Conservation (phyloP, 768 basidiomycete genomes). For the Chlorophyllum brunneum region DNA sequence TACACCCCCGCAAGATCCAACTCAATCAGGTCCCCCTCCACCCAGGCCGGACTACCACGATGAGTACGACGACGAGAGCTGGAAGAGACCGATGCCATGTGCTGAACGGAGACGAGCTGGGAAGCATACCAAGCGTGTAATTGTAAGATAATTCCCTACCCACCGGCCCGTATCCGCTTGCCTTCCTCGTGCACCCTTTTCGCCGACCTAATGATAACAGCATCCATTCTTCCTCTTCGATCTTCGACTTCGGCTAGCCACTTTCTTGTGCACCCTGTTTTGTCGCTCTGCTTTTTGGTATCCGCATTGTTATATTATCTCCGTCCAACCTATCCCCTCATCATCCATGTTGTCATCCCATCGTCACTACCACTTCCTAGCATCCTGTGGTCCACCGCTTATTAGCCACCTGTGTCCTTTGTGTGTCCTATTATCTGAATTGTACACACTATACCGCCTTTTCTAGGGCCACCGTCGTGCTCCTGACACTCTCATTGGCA, state of each 20-base stretch:
- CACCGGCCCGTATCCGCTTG: conserved; percentile 2
- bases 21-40: conserved; percentile 27
- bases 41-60: conserved; percentile 41
- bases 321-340: background rate
- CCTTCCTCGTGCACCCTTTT: background rate
- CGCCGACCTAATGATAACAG: background rate
- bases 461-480: background rate
- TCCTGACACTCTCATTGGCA: background rate
- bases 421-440: conserved; percentile 6
- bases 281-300: conserved; percentile 7
- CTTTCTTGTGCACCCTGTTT: conserved; percentile 10
- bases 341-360: conserved; percentile 1
- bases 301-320: conserved; percentile 7
- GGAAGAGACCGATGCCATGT: conserved; percentile 70
- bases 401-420: background rate
- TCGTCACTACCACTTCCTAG: background rate
- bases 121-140: conserved; percentile 74
- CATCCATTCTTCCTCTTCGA: background rate
- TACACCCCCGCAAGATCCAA: conserved; percentile 43
- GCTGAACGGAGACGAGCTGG: conserved; percentile 73
- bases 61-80: conserved; percentile 67
- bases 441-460: conserved; percentile 2
- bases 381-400: background rate
- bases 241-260: background rate
- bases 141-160: conserved; percentile 37